Conservation (phyloP, 2,329 filamentous ascomycete species). For the Plectosphaerella sp. region DNA sequence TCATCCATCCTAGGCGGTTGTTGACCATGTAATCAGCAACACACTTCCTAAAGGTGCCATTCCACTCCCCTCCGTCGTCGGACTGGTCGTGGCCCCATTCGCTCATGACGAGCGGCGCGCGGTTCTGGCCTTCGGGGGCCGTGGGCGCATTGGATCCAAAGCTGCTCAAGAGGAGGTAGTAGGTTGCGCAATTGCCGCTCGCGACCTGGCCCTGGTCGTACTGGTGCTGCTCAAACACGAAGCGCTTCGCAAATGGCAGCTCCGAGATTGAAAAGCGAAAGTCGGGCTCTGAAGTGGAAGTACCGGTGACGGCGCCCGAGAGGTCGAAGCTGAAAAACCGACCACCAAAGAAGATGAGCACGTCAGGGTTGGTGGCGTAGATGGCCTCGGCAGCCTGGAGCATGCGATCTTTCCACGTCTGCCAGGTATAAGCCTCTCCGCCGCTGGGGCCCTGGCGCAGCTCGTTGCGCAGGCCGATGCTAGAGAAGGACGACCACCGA, state of each 20-base stretch:
- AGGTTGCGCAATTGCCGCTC: not conserved
- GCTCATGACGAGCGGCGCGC: conserved; percentile 5
- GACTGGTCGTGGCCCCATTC: conserved; percentile 9
- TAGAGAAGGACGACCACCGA: conserved; percentile 39
- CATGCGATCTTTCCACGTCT: conserved; percentile 47
- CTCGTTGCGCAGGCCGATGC: conserved; percentile 52
- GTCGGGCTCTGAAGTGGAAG: not conserved
- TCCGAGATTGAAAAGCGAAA: conserved; percentile 28
- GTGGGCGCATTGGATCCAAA: not conserved
- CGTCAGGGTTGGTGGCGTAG: conserved; percentile 42
- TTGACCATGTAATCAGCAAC: conserved; percentile 32
- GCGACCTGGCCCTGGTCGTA: conserved; percentile 21
- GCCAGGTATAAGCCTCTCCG: conserved; percentile 48
- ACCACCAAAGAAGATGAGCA: conserved; percentile 47
- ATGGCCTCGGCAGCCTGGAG: conserved; percentile 44
- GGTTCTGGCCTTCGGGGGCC: not conserved
- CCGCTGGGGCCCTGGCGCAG: conserved; percentile 38
- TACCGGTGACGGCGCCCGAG: conserved; percentile 22
- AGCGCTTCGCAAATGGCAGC: conserved; percentile 29
- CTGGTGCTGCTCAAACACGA: conserved; percentile 36
- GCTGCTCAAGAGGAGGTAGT: not conserved
- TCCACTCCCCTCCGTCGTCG: not conserved
- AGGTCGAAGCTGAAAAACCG: conserved; percentile 23
- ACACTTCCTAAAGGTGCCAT: conserved; percentile 36
- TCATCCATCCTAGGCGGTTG: conserved; percentile 31